Evolutionary conservation across 257 asterid species (phyloP).

Genomic region (Solanum virginianum): DNA sequence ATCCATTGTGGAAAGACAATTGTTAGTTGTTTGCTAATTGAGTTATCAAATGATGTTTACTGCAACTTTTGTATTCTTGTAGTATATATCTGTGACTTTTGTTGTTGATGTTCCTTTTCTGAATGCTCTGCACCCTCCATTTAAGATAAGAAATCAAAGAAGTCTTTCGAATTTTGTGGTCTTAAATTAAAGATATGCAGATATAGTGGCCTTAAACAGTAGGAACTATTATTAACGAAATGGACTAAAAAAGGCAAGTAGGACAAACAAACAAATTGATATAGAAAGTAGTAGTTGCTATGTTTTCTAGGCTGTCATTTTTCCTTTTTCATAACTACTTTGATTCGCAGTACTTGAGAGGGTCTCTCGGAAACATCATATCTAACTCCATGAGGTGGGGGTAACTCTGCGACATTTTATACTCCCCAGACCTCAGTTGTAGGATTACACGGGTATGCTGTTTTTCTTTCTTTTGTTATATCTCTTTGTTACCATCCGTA

Average conservation of each 20-base stretch:
- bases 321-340: background rate
- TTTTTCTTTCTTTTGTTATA: background rate
- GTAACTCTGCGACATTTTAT: background rate
- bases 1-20: background rate
- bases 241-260: no score
- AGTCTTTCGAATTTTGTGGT: no score
- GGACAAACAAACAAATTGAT: no score
- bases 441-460: rapidly evolving
- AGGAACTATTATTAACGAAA: no score
- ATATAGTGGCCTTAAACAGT: no score
- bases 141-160: no score
- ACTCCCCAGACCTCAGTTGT: background rate
- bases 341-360: background rate
- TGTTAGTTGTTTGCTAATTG: background rate
- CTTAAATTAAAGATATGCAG: no score
- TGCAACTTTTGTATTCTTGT: background rate
- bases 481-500: background rate
- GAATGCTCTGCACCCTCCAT: no score
- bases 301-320: no score
- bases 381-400: background rate
- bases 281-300: no score
- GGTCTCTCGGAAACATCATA: no score
- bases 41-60: background rate
- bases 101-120: no score
- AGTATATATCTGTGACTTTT: background rate